These are phyloP conservation scores for Penicillium manginii DNA, from an alignment of 495 filamentous ascomycete species.

Conservation along the genomic window DNA sequence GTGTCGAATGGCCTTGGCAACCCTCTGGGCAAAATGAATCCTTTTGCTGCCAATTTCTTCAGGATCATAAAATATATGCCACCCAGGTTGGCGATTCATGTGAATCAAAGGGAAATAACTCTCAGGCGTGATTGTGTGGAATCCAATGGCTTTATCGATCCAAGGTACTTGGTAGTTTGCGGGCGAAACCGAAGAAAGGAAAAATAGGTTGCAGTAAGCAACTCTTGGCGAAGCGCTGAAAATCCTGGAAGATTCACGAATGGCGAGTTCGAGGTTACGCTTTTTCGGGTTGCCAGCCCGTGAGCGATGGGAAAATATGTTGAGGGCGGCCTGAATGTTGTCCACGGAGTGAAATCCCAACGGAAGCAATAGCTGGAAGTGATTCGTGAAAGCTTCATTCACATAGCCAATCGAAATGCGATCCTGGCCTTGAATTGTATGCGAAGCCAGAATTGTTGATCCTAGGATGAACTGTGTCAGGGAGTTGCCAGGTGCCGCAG, in stretches of 20 bases:
- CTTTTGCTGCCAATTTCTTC: constrained; percentile 7
- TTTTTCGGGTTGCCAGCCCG: constrained; percentile 1
- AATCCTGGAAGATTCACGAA: constrained; percentile 17
- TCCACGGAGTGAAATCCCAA: constrained; percentile 30
- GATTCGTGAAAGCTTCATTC: constrained; percentile 5
- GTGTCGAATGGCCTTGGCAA: constrained; percentile 25
- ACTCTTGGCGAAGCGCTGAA: constrained; percentile 18
- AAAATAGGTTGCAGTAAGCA: constrained; percentile 30
- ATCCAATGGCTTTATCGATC: constrained; percentile 27
- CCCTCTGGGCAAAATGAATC: constrained; percentile 22
- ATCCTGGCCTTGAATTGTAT: constrained; percentile 20
- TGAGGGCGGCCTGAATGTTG: constrained; percentile 14
- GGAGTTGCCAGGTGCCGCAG: constrained; percentile 14
- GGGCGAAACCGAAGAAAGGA: constrained; percentile 20
- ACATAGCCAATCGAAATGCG: constrained; percentile 23
- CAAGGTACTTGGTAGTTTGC: constrained; percentile 15
- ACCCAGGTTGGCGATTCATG: constrained; percentile 14
- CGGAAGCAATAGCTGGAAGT: constrained; percentile 25
- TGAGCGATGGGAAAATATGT: constrained; percentile 14
- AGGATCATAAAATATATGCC: constrained; percentile 29
- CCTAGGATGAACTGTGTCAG: constrained; percentile 22
- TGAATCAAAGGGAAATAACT: constrained; percentile 15
- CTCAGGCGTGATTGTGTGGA: constrained; percentile 31
- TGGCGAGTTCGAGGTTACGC: constrained; percentile 8
- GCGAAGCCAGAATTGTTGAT: constrained; percentile 20